Evolutionary conservation across 1,284 basidiomycete species (phyloP), one percentile per base, ranked within the genome.

Genomic region (Ganoderma multipileum): DNA sequence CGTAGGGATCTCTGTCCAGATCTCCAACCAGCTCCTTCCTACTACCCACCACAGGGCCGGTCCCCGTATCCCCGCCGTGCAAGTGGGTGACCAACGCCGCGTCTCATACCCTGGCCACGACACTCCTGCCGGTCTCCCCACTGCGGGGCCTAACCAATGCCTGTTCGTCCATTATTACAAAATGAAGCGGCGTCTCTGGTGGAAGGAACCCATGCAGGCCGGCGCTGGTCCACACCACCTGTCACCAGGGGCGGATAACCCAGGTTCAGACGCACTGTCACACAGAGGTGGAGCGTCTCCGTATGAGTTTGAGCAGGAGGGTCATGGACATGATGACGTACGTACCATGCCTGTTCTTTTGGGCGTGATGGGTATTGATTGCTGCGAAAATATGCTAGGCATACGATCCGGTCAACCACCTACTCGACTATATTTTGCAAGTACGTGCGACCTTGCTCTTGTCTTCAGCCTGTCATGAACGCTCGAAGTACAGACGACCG

Each of bases 151-250:
- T 5, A 28, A 73, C 30, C 74, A 75, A 50, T 75, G 74, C 42
- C 47, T 76, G 1, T 76, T 76, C 67, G 42, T 76, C 44, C 70
- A 73, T 26, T 76, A 76, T 50, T 75, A 72, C 57, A 74, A 73
- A 64, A 65, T 74, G 68, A 76, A 74, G 63, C 63, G 62, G 4
- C 59, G 71, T 6, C 63, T 52, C 8, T 68, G 65, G 66, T 58
- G 69, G 14, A 61, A 61, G 6, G 54, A 30, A 30, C 69, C 68
- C 11, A 67, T 74, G 7, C 55, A 69, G 20, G 74, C 75, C 9
- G 70, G 64, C 0, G 73, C 74, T 2, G 74, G 72, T 26, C 72
- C 73, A 3, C 66, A 70, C 26, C 60, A 72, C 26, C 67, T 68
- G 8, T 64, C 68, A 3, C 61, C 54, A 7, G 23, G 65, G 42